A percentile compares a stretch with the other conserved stretches of the same genome.
Conservation (phyloP, 306 rosid genomes). For the Corylus avellana region DNA sequence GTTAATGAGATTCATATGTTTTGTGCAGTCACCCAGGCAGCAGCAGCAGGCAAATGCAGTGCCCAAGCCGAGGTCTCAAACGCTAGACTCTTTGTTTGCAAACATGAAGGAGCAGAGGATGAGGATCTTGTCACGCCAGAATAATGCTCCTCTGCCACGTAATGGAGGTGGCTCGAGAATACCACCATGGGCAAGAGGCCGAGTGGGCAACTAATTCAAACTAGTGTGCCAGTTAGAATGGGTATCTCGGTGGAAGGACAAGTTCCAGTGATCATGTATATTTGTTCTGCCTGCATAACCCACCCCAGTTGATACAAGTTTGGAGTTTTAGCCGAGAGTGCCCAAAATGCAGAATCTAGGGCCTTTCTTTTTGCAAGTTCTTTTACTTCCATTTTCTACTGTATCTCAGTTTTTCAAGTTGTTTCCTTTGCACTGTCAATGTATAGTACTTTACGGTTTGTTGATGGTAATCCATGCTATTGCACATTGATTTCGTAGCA, state of each 20-base stretch:
- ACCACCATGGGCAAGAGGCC: slow-evolving; percentile 73
- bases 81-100: slow-evolving; percentile 81
- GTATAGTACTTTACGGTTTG: slow-evolving; percentile 26
- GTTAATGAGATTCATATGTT: slow-evolving; percentile 14
- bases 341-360: slow-evolving; percentile 10
- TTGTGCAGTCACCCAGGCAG: slow-evolving; percentile 29
- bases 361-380: neutral
- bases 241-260: neutral
- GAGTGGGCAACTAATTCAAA: slow-evolving; percentile 51
- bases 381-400: neutral
- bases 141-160: slow-evolving; percentile 27
- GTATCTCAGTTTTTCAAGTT: neutral
- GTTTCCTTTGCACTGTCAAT: slow-evolving; percentile 19
- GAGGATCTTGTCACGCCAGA: slow-evolving; percentile 57
- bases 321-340: slow-evolving; percentile 6
- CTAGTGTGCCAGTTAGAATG: neutral
- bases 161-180: slow-evolving; percentile 51
- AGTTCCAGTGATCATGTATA: neutral
- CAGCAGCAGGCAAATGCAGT: slow-evolving; percentile 34
- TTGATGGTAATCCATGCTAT: neutral
- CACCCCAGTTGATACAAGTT: slow-evolving; percentile 21
- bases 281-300: slow-evolving; percentile 10
- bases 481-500: neutral
- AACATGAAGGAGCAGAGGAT: slow-evolving; percentile 86
- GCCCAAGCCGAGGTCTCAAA: slow-evolving; percentile 71